Evolutionary conservation across 1,139 yeast genomes (phyloP).

Genomic region (Debaryomyces coudertii): DNA sequence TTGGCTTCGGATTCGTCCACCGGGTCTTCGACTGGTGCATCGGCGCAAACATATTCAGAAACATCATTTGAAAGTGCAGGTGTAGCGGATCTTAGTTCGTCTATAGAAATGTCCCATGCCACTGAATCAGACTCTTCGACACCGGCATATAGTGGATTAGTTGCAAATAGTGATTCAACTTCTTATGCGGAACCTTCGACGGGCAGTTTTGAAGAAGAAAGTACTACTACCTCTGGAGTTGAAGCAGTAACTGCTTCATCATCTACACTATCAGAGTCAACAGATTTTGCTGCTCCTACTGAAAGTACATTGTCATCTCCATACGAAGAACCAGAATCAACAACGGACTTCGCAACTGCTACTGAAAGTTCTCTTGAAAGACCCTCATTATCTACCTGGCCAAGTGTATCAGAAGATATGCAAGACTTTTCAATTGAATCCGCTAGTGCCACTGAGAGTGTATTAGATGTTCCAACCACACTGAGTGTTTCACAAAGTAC

Average conservation of each 20-base stretch:
- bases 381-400: neutral
- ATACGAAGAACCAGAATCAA: conserved; percentile 1
- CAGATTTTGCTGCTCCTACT: conserved; percentile 11
- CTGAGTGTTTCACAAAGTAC: neutral
- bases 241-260: neutral
- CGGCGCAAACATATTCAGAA: neutral
- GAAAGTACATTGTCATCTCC: conserved; percentile 5
- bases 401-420: neutral
- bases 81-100: neutral
- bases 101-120: neutral
- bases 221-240: neutral
- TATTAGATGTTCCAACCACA: neutral
- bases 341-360: conserved; percentile 9
- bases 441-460: neutral
- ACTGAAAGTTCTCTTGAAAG: conserved; percentile 5
- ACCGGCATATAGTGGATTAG: neutral
- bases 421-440: neutral
- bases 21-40: neutral
- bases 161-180: neutral
- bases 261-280: conserved; percentile 6
- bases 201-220: neutral
- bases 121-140: neutral
- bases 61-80: no score
- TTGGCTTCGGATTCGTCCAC: neutral
- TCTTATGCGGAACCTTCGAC: neutral